Conservation (phyloP, 805 yeast species). For the Cyberlindnera mycetangii region DNA sequence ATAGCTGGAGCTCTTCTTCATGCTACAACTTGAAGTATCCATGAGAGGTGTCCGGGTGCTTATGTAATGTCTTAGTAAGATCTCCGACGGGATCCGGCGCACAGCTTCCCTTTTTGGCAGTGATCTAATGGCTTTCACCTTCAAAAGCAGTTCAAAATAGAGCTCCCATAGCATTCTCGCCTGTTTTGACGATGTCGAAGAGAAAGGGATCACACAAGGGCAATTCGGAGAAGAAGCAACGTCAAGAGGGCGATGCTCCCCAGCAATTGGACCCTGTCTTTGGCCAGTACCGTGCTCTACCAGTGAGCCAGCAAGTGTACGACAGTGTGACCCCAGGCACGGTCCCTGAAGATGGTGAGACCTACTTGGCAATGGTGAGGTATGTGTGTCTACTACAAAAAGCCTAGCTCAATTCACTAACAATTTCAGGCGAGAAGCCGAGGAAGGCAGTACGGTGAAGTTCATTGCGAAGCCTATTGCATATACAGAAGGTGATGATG, state of each 20-base stretch:
- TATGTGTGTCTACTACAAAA: slow-evolving; percentile 2
- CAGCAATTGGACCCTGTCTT: slow-evolving; percentile 23
- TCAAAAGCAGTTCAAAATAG: too few relatives aligned
- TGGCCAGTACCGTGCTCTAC: slow-evolving; percentile 27
- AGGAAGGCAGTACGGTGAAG: slow-evolving; percentile 14
- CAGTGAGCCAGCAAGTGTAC: slow-evolving; percentile 18
- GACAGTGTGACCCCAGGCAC: slow-evolving; percentile 17
- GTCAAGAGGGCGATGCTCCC: slow-evolving; percentile 3
- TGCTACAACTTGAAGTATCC: too few relatives aligned
- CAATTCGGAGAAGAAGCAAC: not conserved
- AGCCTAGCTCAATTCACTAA: slow-evolving; percentile 1
- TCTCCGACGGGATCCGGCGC: too few relatives aligned
- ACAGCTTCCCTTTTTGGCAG: too few relatives aligned
- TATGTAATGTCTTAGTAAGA: not conserved
- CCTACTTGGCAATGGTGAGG: slow-evolving; percentile 28
- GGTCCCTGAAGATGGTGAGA: slow-evolving; percentile 25
- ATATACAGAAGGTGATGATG: slow-evolving; percentile 5
- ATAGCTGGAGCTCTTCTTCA: not conserved
- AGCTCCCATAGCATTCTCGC: not conserved
- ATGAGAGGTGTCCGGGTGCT: not conserved
- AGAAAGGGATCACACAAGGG: slow-evolving; percentile 1
- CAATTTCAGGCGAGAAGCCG: slow-evolving; percentile 10
- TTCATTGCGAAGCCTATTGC: not conserved
- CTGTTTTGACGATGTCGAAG: not conserved
- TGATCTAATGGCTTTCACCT: too few relatives aligned